These are phyloP conservation scores for Eremothecium sinecaudum DNA, from an alignment of 1,139 yeast species.

Conservation along the genomic window DNA sequence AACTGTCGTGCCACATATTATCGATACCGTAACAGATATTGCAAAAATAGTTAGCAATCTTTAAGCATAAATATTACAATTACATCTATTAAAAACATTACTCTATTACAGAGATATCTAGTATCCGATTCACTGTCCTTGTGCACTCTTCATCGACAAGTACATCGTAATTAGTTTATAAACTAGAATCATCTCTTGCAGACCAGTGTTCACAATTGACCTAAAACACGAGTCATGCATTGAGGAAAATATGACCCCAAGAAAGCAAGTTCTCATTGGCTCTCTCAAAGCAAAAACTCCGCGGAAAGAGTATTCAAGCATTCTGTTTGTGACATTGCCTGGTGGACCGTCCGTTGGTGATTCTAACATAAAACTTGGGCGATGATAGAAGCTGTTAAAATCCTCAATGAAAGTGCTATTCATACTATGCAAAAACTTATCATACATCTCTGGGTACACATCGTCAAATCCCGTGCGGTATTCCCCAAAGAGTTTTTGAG, in stretches of 20 bases:
- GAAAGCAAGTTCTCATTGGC: slow-evolving; percentile 4
- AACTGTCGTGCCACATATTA: background rate
- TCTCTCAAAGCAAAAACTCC: slow-evolving; percentile 4
- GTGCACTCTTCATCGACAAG: slow-evolving; percentile 2
- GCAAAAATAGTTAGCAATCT: slow-evolving; percentile 4
- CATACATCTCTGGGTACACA: slow-evolving; percentile 1
- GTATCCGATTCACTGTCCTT: background rate
- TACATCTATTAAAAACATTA: no score
- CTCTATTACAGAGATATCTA: background rate
- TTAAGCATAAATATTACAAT: background rate
- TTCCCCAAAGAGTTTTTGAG: slow-evolving; percentile 3
- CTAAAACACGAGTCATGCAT: slow-evolving; percentile 2
- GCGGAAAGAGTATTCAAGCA: slow-evolving; percentile 2
- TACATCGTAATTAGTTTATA: slow-evolving; percentile 4
- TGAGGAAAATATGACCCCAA: slow-evolving; percentile 3
- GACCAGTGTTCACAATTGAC: slow-evolving; percentile 3
- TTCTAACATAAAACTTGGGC: background rate
- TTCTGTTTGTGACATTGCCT: background rate
- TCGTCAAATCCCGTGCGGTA: slow-evolving; percentile 4
- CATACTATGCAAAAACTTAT: slow-evolving; percentile 3
- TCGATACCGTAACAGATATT: background rate
- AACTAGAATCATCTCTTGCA: slow-evolving; percentile 2
- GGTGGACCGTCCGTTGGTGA: slow-evolving; percentile 1
- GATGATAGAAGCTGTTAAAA: slow-evolving; percentile 2
- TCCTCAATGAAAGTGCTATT: slow-evolving; percentile 3